phyloP scores from a whole-genome alignment of 805 yeast genomes.

The Brettanomyces naardenensis region DNA sequence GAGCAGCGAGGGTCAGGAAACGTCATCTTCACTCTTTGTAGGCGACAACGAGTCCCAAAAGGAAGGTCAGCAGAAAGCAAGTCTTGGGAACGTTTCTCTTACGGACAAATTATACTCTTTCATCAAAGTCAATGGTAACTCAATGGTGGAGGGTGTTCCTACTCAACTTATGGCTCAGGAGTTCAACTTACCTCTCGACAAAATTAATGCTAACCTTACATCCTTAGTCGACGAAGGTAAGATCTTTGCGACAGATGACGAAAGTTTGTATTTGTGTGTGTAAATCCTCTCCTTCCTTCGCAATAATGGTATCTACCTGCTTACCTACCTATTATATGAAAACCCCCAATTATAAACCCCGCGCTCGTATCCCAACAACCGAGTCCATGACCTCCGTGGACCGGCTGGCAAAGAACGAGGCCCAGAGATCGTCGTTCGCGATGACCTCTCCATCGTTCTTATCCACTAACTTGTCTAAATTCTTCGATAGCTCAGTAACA shows the following conservation, averaged over 20 bases:
- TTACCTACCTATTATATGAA: background rate
- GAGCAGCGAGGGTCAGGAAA: constrained; percentile 17
- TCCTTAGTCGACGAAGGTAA: constrained; percentile 59
- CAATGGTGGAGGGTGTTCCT: constrained; percentile 74
- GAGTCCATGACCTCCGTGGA: constrained; percentile 17
- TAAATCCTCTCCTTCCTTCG: too few species aligned
- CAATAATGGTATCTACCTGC: background rate
- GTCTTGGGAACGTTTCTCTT: constrained; percentile 18
- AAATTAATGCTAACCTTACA: constrained; percentile 41
- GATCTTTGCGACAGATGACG: constrained; percentile 64
- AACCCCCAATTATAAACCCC: constrained; percentile 2
- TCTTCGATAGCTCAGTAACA: constrained; percentile 46
- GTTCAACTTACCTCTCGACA: constrained; percentile 40
- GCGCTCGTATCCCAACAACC: constrained; percentile 8
- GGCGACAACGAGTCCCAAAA: constrained; percentile 21
- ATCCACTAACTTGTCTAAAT: constrained; percentile 40
- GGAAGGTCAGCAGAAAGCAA: constrained; percentile 13
- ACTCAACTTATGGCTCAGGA: constrained; percentile 51
- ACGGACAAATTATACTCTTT: constrained; percentile 35
- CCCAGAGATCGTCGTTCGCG: constrained; percentile 52
- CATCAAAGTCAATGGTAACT: constrained; percentile 42
- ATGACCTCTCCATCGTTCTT: constrained; percentile 54
- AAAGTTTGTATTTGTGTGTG: constrained; percentile 49
- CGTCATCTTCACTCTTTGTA: constrained; percentile 28
- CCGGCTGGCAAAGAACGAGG: constrained; percentile 41